Evolutionary conservation across 345 rosid species (phyloP).

Genomic region (Erysimum cheiranthoides): DNA sequence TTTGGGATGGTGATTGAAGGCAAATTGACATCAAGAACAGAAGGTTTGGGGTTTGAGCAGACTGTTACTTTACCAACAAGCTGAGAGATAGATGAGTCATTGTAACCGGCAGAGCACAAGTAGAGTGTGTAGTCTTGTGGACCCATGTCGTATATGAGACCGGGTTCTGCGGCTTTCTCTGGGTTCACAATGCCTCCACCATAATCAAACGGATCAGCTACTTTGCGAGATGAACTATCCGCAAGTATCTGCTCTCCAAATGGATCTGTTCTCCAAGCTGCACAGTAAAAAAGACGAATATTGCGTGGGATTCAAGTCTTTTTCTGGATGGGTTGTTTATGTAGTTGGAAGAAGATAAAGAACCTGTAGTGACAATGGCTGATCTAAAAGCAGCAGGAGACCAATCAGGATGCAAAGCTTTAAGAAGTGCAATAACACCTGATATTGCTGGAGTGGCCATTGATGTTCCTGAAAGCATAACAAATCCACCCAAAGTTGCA

Average conservation of each 20-base stretch:
- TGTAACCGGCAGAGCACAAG: slow-evolving; percentile 54
- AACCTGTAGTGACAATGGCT: slow-evolving; percentile 56
- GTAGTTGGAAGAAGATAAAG: slow-evolving; percentile 15
- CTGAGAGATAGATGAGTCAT: slow-evolving; percentile 57
- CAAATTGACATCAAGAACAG: slow-evolving; percentile 47
- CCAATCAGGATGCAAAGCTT: slow-evolving; percentile 46
- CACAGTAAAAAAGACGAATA: background rate
- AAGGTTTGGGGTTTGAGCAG: slow-evolving; percentile 39
- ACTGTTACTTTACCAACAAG: slow-evolving; percentile 44
- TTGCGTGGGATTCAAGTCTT: background rate
- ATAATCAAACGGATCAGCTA: slow-evolving; percentile 55
- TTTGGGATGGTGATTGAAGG: slow-evolving; percentile 52
- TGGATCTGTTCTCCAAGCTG: slow-evolving; percentile 51
- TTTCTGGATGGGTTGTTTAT: background rate
- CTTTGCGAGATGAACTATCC: slow-evolving; percentile 45
- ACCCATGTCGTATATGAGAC: slow-evolving; percentile 63
- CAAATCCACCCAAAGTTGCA: slow-evolving; percentile 9
- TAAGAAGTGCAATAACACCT: slow-evolving; percentile 49
- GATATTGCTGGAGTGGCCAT: slow-evolving; percentile 46
- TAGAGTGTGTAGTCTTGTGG: slow-evolving; percentile 54
- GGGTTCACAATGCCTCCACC: slow-evolving; percentile 77
- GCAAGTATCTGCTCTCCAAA: slow-evolving; percentile 50
- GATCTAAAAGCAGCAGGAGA: slow-evolving; percentile 54
- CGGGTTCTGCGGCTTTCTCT: slow-evolving; percentile 59
- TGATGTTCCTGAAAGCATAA: slow-evolving; percentile 44